These are phyloP conservation scores for Gastrolobium villosum DNA, from an alignment of 306 rosid genomes.

Conservation along the genomic window DNA sequence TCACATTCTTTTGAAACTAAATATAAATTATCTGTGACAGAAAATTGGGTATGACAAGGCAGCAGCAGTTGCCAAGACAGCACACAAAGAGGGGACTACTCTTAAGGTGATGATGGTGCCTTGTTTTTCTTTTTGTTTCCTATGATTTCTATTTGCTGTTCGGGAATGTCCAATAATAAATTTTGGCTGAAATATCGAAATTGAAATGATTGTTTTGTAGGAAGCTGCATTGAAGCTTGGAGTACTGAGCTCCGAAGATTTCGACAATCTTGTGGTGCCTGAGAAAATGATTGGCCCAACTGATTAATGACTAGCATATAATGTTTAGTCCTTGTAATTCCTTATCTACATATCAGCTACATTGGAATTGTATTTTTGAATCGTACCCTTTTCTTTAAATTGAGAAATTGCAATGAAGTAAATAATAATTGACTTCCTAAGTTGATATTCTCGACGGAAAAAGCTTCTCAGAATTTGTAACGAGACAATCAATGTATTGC, in stretches of 20 bases:
- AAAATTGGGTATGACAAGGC: constrained; percentile 99
- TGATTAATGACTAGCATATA: constrained; percentile 3
- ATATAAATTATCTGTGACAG: constrained; percentile 57
- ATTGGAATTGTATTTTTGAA: constrained; percentile 40
- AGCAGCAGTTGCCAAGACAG: constrained; percentile 96
- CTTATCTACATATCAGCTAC: constrained; percentile 22
- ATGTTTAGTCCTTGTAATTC: constrained; percentile 19
- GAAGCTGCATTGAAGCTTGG: constrained; percentile 96
- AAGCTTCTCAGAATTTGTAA: constrained; percentile 52
- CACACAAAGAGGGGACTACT: constrained; percentile 95
- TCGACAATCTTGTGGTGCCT: constrained; percentile 92
- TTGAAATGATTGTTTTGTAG: constrained; percentile 59
- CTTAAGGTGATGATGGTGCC: constrained; percentile 77
- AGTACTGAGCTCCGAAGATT: constrained; percentile 82
- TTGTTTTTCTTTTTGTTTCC: constrained; percentile 29
- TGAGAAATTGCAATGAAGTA: constrained; percentile 44
- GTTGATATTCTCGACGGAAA: constrained; percentile 57
- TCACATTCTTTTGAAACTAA: constrained; percentile 33
- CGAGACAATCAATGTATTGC: constrained; percentile 13
- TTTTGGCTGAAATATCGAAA: constrained; percentile 36
- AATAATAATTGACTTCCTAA: constrained; percentile 39
- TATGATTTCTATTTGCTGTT: constrained; percentile 22
- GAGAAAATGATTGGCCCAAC: constrained; percentile 98
- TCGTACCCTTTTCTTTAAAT: constrained; percentile 21
- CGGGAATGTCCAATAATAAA: constrained; percentile 29